These are phyloP conservation scores for Nemania bipapillata DNA, from an alignment of 2,329 filamentous ascomycete species.

Conservation along the genomic window DNA sequence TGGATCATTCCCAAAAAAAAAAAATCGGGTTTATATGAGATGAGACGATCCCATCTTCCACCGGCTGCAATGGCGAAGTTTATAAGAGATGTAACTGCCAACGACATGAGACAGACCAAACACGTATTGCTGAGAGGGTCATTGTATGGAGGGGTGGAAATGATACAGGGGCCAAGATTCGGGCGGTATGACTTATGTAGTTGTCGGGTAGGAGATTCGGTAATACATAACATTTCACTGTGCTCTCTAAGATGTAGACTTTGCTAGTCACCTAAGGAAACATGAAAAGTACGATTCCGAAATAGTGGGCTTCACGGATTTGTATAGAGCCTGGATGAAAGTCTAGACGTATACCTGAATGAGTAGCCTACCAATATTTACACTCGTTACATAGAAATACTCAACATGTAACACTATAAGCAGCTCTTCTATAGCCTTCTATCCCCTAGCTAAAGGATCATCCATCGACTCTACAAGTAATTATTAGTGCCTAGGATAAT, in stretches of 20 bases:
- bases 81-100: conserved; percentile 16
- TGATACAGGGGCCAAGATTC: conserved; percentile 14
- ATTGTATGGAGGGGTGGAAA: not conserved
- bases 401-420: not conserved
- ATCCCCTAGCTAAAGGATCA: not conserved
- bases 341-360: not conserved
- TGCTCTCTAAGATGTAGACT: not conserved
- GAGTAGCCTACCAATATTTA: not conserved
- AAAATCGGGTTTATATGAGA: not conserved
- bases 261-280: not conserved
- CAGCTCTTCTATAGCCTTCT: not conserved
- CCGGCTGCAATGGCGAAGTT: not conserved
- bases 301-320: not conserved
- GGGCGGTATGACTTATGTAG: conserved; percentile 14
- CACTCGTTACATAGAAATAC: conserved; percentile 3
- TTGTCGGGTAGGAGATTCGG: conserved; percentile 21
- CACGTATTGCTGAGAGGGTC: conserved; percentile 14
- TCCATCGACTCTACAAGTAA: not conserved
- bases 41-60: not conserved
- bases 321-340: not conserved
- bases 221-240: conserved; percentile 18
- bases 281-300: not conserved
- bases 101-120: conserved; percentile 36
- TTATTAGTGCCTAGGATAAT: not conserved
- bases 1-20: conserved; percentile 14